Evolutionary conservation across 257 asterid genomes (phyloP).

Genomic region (Striga asiatica): DNA sequence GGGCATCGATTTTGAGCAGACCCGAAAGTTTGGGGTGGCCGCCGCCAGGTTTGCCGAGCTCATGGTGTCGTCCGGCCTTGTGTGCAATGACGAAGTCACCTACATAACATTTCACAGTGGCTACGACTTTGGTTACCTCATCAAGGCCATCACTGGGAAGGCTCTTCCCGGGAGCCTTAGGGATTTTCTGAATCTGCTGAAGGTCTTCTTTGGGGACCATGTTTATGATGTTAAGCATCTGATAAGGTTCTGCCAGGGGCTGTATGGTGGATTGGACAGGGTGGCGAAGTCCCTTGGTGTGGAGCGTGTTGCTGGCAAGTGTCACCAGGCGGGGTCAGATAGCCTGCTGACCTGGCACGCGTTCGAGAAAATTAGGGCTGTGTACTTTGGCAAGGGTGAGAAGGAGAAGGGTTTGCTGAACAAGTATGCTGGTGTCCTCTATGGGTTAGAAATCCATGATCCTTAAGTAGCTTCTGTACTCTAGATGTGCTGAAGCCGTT

Average conservation of each 20-base stretch:
- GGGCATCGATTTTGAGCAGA: constrained; percentile 30
- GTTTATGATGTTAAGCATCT: constrained; percentile 52
- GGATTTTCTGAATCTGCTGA: constrained; percentile 32
- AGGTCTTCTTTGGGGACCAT: constrained; percentile 27
- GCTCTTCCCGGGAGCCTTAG: constrained; percentile 29
- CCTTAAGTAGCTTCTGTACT: constrained; percentile 23
- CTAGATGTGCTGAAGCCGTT: constrained; percentile 20
- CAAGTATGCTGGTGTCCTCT: constrained; percentile 62
- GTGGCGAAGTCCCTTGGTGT: constrained; percentile 32
- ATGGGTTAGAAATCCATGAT: constrained; percentile 63
- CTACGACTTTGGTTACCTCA: constrained; percentile 50
- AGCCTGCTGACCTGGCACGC: constrained; percentile 55
- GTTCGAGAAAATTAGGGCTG: constrained; percentile 38
- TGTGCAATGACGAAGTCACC: constrained; percentile 35
- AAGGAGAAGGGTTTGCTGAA: constrained; percentile 26
- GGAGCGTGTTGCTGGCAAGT: constrained; percentile 36
- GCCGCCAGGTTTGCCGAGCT: constrained; percentile 28
- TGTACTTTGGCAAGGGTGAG: constrained; percentile 34
- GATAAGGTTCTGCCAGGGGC: constrained; percentile 39
- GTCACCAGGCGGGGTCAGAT: constrained; percentile 61
- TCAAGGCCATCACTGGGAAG: constrained; percentile 45
- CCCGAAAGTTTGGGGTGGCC: constrained; percentile 20
- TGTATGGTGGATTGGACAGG: constrained; percentile 45
- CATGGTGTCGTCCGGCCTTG: constrained; percentile 50
- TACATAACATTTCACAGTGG: constrained; percentile 56